Evolutionary conservation across 441 rosid genomes (phyloP).

Genomic region (Eutrema salsugineum): DNA sequence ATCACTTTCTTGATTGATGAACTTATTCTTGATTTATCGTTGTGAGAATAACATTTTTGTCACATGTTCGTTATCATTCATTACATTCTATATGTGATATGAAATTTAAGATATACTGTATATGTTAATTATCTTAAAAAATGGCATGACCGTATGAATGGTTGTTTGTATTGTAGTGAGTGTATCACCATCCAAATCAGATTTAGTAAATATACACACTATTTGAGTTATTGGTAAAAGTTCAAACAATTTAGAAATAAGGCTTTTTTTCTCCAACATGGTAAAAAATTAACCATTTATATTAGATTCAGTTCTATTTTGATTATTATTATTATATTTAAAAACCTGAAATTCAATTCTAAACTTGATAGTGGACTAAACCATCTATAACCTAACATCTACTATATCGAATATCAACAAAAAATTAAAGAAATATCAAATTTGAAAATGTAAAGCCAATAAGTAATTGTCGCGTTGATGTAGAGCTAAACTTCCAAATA

Average conservation of each 20-base stretch:
- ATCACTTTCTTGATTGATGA: conserved; percentile 48
- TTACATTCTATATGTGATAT: neutral
- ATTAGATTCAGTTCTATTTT: neutral
- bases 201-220: neutral
- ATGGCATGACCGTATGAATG: neutral
- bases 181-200: neutral
- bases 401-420: no score
- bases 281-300: neutral
- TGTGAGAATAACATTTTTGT: neutral
- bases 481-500: neutral
- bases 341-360: neutral
- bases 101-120: neutral
- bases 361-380: neutral
- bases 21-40: conserved; percentile 38
- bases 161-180: neutral
- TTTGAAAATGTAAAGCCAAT: no score
- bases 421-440: no score
- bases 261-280: neutral
- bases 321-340: no score
- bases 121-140: neutral
- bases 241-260: neutral
- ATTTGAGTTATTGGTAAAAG: neutral
- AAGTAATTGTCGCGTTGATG: neutral
- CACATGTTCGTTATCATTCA: neutral
- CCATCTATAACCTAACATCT: no score